A percentile compares a stretch with the other conserved stretches of the same genome.
Conservation (phyloP, 176 grass and related monocot genomes). For the Aegilops tauschii region DNA sequence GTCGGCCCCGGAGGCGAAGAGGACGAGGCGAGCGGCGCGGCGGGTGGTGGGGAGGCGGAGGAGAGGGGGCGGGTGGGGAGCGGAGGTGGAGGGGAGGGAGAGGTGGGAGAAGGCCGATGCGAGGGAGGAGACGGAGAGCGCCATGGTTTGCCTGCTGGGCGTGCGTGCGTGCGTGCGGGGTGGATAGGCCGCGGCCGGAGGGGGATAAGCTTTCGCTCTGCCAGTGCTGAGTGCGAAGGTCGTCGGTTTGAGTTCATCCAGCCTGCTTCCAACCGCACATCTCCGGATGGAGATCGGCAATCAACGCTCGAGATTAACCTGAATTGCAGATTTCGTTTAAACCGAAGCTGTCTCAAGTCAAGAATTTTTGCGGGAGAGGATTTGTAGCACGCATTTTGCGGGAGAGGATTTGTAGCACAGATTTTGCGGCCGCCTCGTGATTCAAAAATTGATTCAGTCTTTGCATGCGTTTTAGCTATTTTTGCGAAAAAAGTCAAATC, state of each 20-base stretch:
- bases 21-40: constrained; percentile 6
- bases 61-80: not conserved
- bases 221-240: not conserved
- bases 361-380: no score
- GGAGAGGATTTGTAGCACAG: no score
- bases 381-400: no score
- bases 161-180: not conserved
- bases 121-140: constrained; percentile 74
- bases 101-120: constrained; percentile 63
- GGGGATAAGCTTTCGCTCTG: constrained; percentile 30
- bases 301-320: not conserved
- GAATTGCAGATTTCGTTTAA: not conserved
- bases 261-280: not conserved
- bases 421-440: no score
- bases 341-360: not conserved
- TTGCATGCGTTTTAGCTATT: no score
- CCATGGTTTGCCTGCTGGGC: constrained; percentile 34
- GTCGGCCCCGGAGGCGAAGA: constrained; percentile 34
- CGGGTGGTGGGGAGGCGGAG: constrained; percentile 3
- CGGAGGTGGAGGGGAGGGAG: constrained; percentile 47
- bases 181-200: constrained; percentile 39
- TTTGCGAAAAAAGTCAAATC: no score
- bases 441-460: no score
- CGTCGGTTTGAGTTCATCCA: not conserved
- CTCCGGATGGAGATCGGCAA: not conserved